These are phyloP conservation scores for Uronychia binucleata DNA, from an alignment of 73 alveolate genomes.

Conservation along the genomic window DNA sequence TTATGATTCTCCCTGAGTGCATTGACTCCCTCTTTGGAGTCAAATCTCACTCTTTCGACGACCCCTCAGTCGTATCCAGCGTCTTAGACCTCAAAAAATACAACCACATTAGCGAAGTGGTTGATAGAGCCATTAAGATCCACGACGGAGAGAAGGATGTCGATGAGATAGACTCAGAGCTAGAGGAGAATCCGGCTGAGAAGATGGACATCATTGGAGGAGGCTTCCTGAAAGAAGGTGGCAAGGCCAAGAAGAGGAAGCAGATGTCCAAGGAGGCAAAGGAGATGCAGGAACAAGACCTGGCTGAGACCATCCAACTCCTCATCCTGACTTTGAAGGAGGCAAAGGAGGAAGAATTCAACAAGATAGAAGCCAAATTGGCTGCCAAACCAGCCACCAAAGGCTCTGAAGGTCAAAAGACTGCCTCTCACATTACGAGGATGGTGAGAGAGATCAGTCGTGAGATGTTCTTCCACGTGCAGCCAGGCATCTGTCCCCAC, in stretches of 20 bases:
- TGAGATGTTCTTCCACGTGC: slow-evolving; percentile 44
- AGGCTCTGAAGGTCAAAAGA: slow-evolving; percentile 4
- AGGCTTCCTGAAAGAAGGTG: slow-evolving; percentile 1
- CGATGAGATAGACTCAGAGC: not conserved
- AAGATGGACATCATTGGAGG: not conserved
- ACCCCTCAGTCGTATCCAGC: not conserved
- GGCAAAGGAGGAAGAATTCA: not conserved
- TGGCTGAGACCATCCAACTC: slow-evolving; percentile 1
- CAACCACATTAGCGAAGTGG: not conserved
- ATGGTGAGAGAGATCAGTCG: slow-evolving; percentile 30
- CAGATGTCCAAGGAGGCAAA: not conserved
- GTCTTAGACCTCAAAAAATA: not conserved
- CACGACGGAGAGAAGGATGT: not conserved
- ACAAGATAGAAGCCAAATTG: slow-evolving; percentile 6
- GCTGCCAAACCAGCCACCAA: slow-evolving; percentile 11
- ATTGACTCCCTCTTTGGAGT: slow-evolving; percentile 2
- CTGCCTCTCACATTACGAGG: not conserved
- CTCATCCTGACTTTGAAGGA: slow-evolving; percentile 13
- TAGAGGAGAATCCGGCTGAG: not conserved
- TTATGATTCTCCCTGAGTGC: slow-evolving; percentile 16
- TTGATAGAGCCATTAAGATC: not conserved
- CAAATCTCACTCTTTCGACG: not conserved
- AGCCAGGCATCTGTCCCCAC: slow-evolving; percentile 66
- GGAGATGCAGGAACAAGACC: not conserved
- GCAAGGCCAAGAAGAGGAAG: too few species aligned